A percentile compares a stretch with the other conserved stretches of the same genome.
Conservation (phyloP, 176 grass and related monocot species). For the Poa annua region DNA sequence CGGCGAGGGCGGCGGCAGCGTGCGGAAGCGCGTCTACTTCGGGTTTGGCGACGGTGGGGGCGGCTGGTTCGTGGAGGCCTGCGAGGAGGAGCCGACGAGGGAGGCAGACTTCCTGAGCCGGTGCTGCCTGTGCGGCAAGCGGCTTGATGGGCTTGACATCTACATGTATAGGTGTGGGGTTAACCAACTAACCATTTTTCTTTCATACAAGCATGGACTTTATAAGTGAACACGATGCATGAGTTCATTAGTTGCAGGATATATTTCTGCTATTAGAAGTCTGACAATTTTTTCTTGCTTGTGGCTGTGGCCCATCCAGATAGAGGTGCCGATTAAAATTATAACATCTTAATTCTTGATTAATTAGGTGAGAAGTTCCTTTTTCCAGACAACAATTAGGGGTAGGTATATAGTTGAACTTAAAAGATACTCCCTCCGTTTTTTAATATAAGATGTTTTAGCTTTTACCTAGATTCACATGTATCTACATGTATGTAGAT, state of each 20-base stretch:
- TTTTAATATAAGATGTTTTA: too few relatives aligned
- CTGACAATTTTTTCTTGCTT: too few relatives aligned
- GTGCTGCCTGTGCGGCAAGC: conserved; percentile 59
- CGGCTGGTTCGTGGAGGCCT: conserved; percentile 30
- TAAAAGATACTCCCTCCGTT: too few relatives aligned
- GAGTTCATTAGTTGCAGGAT: not conserved
- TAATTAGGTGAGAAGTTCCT: not conserved
- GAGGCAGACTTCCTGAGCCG: conserved; percentile 51
- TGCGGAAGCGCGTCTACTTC: conserved; percentile 60
- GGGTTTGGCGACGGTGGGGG: conserved; percentile 29
- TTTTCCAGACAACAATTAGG: not conserved
- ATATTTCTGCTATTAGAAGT: not conserved
- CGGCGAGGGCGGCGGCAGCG: conserved; percentile 22
- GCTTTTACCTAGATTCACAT: too few relatives aligned
- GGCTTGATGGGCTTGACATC: conserved; percentile 66
- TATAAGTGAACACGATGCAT: not conserved
- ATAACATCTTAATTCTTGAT: conserved; percentile 4
- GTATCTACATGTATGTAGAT: too few relatives aligned
- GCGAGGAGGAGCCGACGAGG: conserved; percentile 41
- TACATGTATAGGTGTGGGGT: conserved; percentile 64
- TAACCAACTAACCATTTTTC: not conserved
- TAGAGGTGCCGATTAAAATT: not conserved
- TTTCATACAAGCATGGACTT: not conserved
- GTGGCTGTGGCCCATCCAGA: too few relatives aligned
- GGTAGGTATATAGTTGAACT: not conserved